A percentile compares a stretch with the other conserved stretches of the same genome.
phyloP scores from a whole-genome alignment of 441 rosid genomes.

The Capsella rubella region DNA sequence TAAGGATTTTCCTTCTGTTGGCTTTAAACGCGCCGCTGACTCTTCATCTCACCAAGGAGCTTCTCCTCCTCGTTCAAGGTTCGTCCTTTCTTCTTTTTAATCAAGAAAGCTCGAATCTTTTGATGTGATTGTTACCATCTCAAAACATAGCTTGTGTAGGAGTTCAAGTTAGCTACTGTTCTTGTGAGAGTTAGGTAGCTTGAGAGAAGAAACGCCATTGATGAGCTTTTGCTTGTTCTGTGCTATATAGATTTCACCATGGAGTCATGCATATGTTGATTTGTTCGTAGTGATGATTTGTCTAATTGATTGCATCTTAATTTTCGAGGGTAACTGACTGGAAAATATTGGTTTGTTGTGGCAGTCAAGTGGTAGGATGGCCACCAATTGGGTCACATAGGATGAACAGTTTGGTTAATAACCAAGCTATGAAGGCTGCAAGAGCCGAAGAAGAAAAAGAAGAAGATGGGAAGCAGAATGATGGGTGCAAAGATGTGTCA shows the following conservation, averaged over 20 bases:
- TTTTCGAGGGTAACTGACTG: neutral
- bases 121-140: slow-evolving; percentile 15
- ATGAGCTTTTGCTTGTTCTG: slow-evolving; percentile 4
- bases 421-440: slow-evolving; percentile 56
- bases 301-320: slow-evolving; percentile 5
- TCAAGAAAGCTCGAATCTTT: slow-evolving; percentile 7
- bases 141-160: slow-evolving; percentile 7
- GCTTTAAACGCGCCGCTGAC: slow-evolving; percentile 73
- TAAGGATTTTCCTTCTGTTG: slow-evolving; percentile 72
- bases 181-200: neutral
- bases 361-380: slow-evolving; percentile 87
- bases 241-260: neutral
- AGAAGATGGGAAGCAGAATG: slow-evolving; percentile 43
- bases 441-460: slow-evolving; percentile 67
- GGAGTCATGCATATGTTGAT: slow-evolving; percentile 8
- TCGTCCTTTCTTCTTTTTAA: slow-evolving; percentile 3
- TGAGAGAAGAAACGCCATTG: neutral
- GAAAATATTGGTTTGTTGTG: slow-evolving; percentile 30
- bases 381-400: slow-evolving; percentile 70
- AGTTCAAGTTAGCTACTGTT: slow-evolving; percentile 8
- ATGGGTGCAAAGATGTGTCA: slow-evolving; percentile 50
- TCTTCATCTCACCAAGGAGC: slow-evolving; percentile 62
- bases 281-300: slow-evolving; percentile 8
- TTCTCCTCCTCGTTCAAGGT: slow-evolving; percentile 75
- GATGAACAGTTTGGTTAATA: slow-evolving; percentile 66